Percentiles rank a stretch among this genome's conserved stretches.
Evolutionary conservation across 1,284 basidiomycete species (phyloP).

Genomic region (Naganishia sp.): DNA sequence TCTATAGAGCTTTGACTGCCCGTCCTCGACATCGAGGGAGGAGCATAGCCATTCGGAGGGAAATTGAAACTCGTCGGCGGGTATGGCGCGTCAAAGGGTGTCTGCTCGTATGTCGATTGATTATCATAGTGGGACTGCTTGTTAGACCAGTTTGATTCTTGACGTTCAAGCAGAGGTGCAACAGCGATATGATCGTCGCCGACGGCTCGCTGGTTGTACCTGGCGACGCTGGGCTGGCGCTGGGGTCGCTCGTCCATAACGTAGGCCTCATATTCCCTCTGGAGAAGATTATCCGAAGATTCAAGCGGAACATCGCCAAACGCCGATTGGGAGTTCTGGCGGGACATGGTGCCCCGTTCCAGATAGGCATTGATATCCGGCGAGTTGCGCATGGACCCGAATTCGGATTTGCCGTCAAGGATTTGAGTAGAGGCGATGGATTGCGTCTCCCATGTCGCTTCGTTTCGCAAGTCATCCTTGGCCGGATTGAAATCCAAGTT

Average conservation of each 20-base stretch:
- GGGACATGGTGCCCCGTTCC: constrained; percentile 18
- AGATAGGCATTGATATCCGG: constrained; percentile 26
- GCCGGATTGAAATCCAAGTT: constrained; percentile 53
- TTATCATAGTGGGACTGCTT: constrained; percentile 10
- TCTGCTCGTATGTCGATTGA: constrained; percentile 14
- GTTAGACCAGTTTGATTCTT: constrained; percentile 26
- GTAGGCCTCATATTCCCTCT: not conserved
- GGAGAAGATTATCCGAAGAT: constrained; percentile 28
- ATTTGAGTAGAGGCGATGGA: constrained; percentile 49
- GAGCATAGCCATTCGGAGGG: constrained; percentile 22
- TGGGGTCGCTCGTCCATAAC: constrained; percentile 12
- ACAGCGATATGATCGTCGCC: constrained; percentile 26
- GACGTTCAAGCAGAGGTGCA: constrained; percentile 21
- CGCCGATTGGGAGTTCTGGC: constrained; percentile 19
- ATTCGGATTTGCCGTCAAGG: constrained; percentile 33
- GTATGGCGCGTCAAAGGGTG: constrained; percentile 22
- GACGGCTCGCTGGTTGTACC: constrained; percentile 26
- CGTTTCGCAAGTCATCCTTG: constrained; percentile 45
- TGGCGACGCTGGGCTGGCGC: constrained; percentile 27
- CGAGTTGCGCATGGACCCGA: constrained; percentile 14
- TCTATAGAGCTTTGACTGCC: constrained; percentile 15
- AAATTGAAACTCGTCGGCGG: constrained; percentile 28
- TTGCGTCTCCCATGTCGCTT: constrained; percentile 48
- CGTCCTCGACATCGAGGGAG: constrained; percentile 25
- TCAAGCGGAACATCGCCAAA: constrained; percentile 20